These are phyloP conservation scores for Fomes fomentarius DNA, from an alignment of 1,284 basidiomycete genomes.

Conservation along the genomic window DNA sequence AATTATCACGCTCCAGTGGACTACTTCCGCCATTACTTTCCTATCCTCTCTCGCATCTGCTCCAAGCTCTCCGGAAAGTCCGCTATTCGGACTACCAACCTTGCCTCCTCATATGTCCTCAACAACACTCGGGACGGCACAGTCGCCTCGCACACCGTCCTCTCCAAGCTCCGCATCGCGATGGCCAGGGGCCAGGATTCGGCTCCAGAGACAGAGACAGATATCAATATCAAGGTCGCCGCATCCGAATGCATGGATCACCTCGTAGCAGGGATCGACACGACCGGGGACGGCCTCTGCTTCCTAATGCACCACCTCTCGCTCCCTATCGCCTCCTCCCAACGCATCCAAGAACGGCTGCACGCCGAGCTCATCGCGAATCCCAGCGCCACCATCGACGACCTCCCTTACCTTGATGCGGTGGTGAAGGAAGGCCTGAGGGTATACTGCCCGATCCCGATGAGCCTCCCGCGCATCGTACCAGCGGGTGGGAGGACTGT, in stretches of 20 bases:
- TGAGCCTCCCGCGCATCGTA: slow-evolving; percentile 87
- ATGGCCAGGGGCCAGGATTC: neutral
- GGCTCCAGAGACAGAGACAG: too few species aligned
- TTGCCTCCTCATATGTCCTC: slow-evolving; percentile 17
- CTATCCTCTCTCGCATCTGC: slow-evolving; percentile 6
- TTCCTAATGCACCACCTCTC: slow-evolving; percentile 31
- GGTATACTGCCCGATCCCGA: slow-evolving; percentile 86
- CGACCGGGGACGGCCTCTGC: slow-evolving; percentile 32
- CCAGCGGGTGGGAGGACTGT: slow-evolving; percentile 87
- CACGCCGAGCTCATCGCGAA: slow-evolving; percentile 24
- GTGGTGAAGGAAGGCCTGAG: slow-evolving; percentile 92
- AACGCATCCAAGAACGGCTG: slow-evolving; percentile 20
- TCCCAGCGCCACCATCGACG: slow-evolving; percentile 51
- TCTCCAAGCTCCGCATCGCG: slow-evolving; percentile 21
- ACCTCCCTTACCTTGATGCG: slow-evolving; percentile 90
- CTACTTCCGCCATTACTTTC: slow-evolving; percentile 24
- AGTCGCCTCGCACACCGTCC: slow-evolving; percentile 22
- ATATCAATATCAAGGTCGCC: too few species aligned
- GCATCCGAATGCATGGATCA: slow-evolving; percentile 32
- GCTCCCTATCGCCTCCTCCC: slow-evolving; percentile 12
- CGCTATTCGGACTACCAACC: neutral
- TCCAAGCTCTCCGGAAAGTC: slow-evolving; percentile 4
- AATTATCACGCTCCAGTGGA: neutral
- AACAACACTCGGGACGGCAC: slow-evolving; percentile 4
- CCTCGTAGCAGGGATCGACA: slow-evolving; percentile 31